Evolutionary conservation across 306 rosid species (phyloP), one percentile per base, ranked within the genome.

Genomic region (Myrica gale): DNA sequence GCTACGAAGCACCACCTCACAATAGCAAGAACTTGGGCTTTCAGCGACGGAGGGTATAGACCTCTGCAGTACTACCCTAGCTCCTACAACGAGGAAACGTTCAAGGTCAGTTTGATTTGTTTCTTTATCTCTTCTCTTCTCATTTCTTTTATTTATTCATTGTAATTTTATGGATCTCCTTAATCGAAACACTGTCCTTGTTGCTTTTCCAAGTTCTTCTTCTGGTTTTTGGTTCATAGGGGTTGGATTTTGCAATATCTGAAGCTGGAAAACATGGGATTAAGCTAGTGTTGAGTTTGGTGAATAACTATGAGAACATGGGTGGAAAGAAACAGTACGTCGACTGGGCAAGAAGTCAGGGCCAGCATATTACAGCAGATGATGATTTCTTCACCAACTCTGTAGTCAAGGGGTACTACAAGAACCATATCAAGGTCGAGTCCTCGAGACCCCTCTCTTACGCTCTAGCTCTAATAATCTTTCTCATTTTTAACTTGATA

Each of bases 271-370:
- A 71, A 76, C 55, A 87, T 83, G 98, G 97, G 83, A 85, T 95
- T 2, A 95, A 92, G 84, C 6, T 92, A 76, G 56, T 95, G 11
- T 66, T 95, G 86, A 90, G 99, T 88, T 83, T 95, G 83, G 98
- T 89, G 82, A 89, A 95, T 68, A 95, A 90, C 73, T 95, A 89
- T 58, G 96, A 82, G 19, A 69, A 80, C 73, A 77, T 84, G 0
- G 99, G 99, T 69, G 99, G 99, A 62, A 95, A 82, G 82, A 92
- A 92, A 70, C 99, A 92, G 76, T 95, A 95, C 1, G 97, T 92
- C 61, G 99, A 89, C 0, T 96, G 97, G 99, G 99, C 96, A 52
- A 88, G 88, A 76, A 87, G 46, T 79, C 87, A 89, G 72, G 98
- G 97, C 0, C 98, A 96, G 78, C 76, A 91, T 42, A 21, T 90